These are phyloP conservation scores for Cladobotryum mycophilum DNA, from an alignment of 2,329 filamentous ascomycete genomes.

Conservation along the genomic window DNA sequence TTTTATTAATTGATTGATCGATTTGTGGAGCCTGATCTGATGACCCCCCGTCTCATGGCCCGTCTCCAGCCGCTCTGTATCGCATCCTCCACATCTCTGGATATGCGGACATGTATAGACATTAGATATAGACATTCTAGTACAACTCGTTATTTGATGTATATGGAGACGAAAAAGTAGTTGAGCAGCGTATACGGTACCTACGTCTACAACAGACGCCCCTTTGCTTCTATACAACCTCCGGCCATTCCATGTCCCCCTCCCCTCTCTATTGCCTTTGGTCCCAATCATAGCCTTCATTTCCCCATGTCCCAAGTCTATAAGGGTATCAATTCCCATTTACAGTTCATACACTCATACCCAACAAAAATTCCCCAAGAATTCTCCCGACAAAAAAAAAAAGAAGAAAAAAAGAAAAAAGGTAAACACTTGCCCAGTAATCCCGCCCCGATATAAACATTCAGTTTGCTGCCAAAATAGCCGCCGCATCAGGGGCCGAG, in stretches of 20 bases:
- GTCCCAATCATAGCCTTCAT: too few relatives aligned
- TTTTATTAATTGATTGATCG: too few relatives aligned
- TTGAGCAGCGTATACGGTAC: constrained; percentile 2
- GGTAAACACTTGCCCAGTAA: background rate
- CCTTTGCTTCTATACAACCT: background rate
- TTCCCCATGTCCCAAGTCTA: background rate
- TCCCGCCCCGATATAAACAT: background rate
- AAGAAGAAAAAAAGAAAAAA: constrained; percentile 13
- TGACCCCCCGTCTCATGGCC: too few relatives aligned
- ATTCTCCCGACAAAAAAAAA: constrained; percentile 8
- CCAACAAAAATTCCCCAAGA: background rate
- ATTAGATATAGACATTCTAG: constrained; percentile 17
- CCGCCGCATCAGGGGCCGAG: constrained; percentile 46
- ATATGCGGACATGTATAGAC: too few relatives aligned
- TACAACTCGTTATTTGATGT: background rate
- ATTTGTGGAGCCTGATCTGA: too few relatives aligned
- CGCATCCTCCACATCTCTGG: too few relatives aligned
- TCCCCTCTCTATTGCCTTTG: background rate
- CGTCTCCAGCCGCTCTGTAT: too few relatives aligned
- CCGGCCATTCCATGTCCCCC: background rate
- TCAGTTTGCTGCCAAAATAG: constrained; percentile 53
- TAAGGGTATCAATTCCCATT: constrained; percentile 7
- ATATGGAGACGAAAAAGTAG: background rate
- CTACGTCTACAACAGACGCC: background rate
- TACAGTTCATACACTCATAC: constrained; percentile 6